Percentiles rank a stretch among this genome's conserved stretches.
Conservation (phyloP, 345 rosid species). For the Lumnitzera racemosa region DNA sequence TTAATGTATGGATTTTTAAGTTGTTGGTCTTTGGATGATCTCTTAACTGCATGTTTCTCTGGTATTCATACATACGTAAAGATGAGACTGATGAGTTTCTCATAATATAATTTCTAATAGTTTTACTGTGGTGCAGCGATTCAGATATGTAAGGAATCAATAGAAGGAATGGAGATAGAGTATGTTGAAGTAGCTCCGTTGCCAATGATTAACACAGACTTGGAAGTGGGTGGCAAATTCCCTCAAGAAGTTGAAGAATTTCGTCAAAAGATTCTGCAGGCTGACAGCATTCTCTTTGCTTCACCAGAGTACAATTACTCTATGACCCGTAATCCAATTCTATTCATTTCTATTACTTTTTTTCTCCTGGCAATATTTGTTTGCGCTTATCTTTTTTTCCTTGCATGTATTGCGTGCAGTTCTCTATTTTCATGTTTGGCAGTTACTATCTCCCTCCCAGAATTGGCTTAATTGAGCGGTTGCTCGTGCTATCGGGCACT, state of each 20-base stretch:
- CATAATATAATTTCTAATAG: neutral
- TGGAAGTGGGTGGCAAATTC: slow-evolving; percentile 45
- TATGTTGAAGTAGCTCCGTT: slow-evolving; percentile 46
- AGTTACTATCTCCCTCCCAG: no score
- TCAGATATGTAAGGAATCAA: slow-evolving; percentile 29
- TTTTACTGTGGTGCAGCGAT: slow-evolving; percentile 26
- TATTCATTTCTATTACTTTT: neutral
- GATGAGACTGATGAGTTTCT: no score
- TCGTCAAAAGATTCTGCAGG: slow-evolving; percentile 47
- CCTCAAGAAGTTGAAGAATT: slow-evolving; percentile 62
- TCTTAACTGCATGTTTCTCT: no score
- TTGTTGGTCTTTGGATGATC: no score
- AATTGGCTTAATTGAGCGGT: no score
- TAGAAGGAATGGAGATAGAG: slow-evolving; percentile 45
- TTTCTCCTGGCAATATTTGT: neutral
- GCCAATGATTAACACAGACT: slow-evolving; percentile 68
- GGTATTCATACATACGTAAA: no score
- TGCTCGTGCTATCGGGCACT: no score
- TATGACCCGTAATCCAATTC: slow-evolving; percentile 33
- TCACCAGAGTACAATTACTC: slow-evolving; percentile 81
- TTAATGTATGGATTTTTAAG: no score
- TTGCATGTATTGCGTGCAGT: no score
- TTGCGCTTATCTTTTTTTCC: neutral
- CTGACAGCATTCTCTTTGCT: slow-evolving; percentile 72
- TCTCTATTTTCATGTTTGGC: no score